Percentiles rank a stretch among this genome's conserved stretches.
These are phyloP conservation scores for Calonectria hongkongensis DNA, from an alignment of 2,329 filamentous ascomycete species.

Conservation along the genomic window DNA sequence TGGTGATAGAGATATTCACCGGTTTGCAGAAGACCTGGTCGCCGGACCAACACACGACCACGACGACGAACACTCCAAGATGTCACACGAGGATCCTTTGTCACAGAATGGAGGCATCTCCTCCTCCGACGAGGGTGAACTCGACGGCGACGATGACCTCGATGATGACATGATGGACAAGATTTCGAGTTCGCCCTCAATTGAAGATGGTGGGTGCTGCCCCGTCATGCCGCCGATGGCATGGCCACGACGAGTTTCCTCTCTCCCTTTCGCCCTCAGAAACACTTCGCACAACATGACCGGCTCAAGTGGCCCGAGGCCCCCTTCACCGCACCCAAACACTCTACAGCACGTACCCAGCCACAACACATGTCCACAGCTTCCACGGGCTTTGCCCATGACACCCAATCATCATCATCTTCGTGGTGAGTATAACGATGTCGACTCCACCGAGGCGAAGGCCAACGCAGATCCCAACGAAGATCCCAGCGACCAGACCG, in stretches of 20 bases:
- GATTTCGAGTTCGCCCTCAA: conserved; percentile 98
- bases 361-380: conserved; percentile 49
- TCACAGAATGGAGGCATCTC: conserved; percentile 77
- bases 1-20: conserved; percentile 65
- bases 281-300: conserved; percentile 55
- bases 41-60: conserved; percentile 61
- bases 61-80: conserved; percentile 51
- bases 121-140: conserved; percentile 76
- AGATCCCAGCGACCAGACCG: conserved; percentile 32
- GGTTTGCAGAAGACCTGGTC: conserved; percentile 67
- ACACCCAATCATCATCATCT: conserved; percentile 65
- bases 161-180: conserved; percentile 98
- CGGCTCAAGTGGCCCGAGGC: conserved; percentile 51
- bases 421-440: conserved; percentile 67
- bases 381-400: conserved; percentile 43
- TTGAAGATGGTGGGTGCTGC: conserved; percentile 96
- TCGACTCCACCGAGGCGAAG: conserved; percentile 49
- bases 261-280: conserved; percentile 60
- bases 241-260: conserved; percentile 68
- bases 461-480: conserved; percentile 31
- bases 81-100: conserved; percentile 73
- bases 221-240: conserved; percentile 59
- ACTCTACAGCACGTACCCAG: conserved; percentile 56
- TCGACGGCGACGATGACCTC: conserved; percentile 81
- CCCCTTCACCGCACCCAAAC: conserved; percentile 65